Conservation (phyloP, 352 stramenopile genomes). For the Aphanomyces astaci region DNA sequence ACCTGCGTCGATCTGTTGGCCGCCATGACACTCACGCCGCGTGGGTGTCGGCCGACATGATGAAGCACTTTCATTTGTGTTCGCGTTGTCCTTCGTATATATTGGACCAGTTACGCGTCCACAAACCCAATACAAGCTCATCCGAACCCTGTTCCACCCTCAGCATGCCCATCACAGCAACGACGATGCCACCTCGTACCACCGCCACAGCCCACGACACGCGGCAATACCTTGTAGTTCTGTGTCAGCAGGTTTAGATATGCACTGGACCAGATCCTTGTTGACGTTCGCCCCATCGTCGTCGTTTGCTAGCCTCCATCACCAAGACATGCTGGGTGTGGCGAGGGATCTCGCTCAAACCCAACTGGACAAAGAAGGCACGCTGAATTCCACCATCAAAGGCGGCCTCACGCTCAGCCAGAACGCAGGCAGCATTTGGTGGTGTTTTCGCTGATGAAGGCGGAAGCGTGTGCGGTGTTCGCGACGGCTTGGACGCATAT, state of each 20-base stretch:
- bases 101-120: conserved; percentile 47
- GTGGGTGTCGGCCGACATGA: conserved; percentile 74
- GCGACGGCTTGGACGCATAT: conserved; percentile 56
- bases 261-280: conserved; percentile 9
- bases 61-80: conserved; percentile 70
- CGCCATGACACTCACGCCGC: too few species aligned
- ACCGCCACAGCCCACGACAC: too few species aligned
- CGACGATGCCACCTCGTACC: too few species aligned
- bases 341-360: conserved; percentile 31
- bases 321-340: background rate
- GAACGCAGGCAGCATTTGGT: conserved; percentile 58
- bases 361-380: conserved; percentile 74
- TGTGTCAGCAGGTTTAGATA: background rate
- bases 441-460: conserved; percentile 69
- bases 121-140: conserved; percentile 69
- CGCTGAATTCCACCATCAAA: conserved; percentile 76
- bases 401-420: conserved; percentile 67
- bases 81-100: conserved; percentile 55
- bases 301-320: too few species aligned
- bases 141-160: too few species aligned
- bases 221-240: too few species aligned
- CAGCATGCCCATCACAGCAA: too few species aligned
- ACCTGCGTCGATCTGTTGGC: too few species aligned
- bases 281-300: too few species aligned
- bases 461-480: conserved; percentile 55